These are phyloP conservation scores for Phytophthora hybrid DNA, from an alignment of 352 stramenopile genomes.

Conservation along the genomic window DNA sequence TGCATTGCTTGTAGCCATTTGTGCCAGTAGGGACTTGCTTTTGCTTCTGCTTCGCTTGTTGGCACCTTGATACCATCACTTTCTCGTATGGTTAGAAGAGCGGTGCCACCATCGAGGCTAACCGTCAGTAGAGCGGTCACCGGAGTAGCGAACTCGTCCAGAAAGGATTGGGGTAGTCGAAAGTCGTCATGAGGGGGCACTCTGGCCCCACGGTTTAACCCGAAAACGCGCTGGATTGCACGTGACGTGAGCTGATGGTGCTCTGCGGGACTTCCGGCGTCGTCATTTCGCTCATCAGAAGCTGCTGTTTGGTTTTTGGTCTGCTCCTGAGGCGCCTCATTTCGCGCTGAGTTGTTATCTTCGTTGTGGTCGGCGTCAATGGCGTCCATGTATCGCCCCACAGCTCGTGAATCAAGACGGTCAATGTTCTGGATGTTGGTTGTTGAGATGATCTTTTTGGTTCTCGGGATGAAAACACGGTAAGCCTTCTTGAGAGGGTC, in stretches of 20 bases:
- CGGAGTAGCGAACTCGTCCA: not conserved
- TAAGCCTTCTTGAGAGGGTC: too few species aligned
- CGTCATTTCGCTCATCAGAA: too few species aligned
- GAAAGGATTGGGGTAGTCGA: not conserved
- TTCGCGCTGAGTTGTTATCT: too few species aligned
- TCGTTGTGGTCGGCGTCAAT: not conserved
- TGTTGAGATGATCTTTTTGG: too few species aligned
- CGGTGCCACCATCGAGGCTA: not conserved
- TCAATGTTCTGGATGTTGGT: too few species aligned
- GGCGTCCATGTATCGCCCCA: too few species aligned
- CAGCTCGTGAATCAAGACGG: too few species aligned
- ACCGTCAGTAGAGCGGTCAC: not conserved
- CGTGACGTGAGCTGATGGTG: not conserved
- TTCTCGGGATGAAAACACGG: too few species aligned
- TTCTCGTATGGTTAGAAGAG: not conserved
- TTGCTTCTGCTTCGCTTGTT: not conserved
- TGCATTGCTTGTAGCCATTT: not conserved
- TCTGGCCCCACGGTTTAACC: not conserved
- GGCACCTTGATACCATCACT: not conserved
- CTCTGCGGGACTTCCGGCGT: too few species aligned
- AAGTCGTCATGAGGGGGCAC: not conserved
- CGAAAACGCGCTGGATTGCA: constrained; percentile 7
- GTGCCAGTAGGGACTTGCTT: not conserved
- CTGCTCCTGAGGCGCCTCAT: too few species aligned
- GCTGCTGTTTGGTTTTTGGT: too few species aligned